Conservation (phyloP, 441 rosid species). For the Corymbia citriodora region DNA sequence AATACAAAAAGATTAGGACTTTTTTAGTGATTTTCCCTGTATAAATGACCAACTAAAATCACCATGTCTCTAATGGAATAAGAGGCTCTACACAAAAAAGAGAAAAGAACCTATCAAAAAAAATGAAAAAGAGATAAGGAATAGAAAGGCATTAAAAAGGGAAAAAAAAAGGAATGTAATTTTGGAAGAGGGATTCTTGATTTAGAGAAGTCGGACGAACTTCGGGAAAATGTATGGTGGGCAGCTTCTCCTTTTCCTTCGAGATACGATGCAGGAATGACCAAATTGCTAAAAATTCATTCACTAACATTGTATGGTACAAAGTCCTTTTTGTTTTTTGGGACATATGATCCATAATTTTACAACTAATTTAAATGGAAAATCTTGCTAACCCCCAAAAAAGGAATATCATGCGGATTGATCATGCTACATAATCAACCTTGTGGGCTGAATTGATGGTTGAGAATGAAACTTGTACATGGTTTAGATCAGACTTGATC, state of each 20-base stretch:
- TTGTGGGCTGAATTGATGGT: background rate
- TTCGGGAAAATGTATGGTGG: background rate
- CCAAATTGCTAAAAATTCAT: too few relatives aligned
- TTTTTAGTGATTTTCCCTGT: too few relatives aligned
- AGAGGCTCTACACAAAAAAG: background rate
- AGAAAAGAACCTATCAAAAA: background rate
- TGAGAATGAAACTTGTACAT: background rate
- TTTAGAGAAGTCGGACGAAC: background rate
- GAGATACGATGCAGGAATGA: background rate
- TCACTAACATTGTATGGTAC: too few relatives aligned
- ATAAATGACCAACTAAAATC: too few relatives aligned
- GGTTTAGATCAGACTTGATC: background rate
- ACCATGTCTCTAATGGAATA: background rate
- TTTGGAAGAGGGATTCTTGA: background rate
- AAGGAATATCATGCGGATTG: background rate
- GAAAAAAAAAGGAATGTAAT: background rate
- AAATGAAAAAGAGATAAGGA: background rate
- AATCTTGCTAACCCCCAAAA: too few relatives aligned
- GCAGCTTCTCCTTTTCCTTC: background rate
- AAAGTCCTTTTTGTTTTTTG: background rate
- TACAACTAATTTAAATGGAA: too few relatives aligned
- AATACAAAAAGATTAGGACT: too few relatives aligned
- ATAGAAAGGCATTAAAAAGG: background rate
- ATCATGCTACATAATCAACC: background rate
- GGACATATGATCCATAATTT: background rate